A percentile compares a stretch with the other conserved stretches of the same genome.
Evolutionary conservation across 345 rosid genomes (phyloP).

Genomic region (Mallotus nudiflorus): DNA sequence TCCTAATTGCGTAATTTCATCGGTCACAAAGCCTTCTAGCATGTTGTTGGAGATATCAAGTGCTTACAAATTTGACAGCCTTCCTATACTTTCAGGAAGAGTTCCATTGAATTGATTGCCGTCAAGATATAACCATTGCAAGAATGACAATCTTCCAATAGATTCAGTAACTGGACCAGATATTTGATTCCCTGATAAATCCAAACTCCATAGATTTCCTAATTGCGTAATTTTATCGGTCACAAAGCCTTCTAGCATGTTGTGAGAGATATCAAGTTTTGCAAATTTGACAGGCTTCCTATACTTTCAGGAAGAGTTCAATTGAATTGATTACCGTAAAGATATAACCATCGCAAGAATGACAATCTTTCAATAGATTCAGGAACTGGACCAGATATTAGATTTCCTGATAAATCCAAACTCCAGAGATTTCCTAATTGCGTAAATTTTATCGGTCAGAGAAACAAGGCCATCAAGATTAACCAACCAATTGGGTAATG

Average conservation of each 20-base stretch:
- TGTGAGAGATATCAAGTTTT: conserved; percentile 1
- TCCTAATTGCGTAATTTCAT: no score
- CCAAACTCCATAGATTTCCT: no score
- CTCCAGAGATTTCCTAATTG: no score
- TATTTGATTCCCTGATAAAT: background rate
- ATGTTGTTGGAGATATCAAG: background rate
- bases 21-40: background rate
- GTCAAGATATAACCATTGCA: background rate
- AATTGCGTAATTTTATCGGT: no score
- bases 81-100: background rate
- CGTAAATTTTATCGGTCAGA: no score
- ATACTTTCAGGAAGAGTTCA: background rate
- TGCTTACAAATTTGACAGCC: background rate
- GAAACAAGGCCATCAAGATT: no score
- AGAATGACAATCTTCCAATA: background rate
- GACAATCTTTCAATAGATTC: background rate
- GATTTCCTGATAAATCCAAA: background rate
- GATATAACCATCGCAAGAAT: background rate
- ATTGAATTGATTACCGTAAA: background rate
- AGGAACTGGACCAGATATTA: conserved; percentile 6
- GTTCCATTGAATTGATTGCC: conserved; percentile 1
- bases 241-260: background rate
- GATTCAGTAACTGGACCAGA: conserved; percentile 6
- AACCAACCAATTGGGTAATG: no score
- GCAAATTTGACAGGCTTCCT: conserved; percentile 1